These are phyloP conservation scores for Tuber microsphaerosporum DNA, from an alignment of 495 filamentous ascomycete genomes.

Conservation along the genomic window DNA sequence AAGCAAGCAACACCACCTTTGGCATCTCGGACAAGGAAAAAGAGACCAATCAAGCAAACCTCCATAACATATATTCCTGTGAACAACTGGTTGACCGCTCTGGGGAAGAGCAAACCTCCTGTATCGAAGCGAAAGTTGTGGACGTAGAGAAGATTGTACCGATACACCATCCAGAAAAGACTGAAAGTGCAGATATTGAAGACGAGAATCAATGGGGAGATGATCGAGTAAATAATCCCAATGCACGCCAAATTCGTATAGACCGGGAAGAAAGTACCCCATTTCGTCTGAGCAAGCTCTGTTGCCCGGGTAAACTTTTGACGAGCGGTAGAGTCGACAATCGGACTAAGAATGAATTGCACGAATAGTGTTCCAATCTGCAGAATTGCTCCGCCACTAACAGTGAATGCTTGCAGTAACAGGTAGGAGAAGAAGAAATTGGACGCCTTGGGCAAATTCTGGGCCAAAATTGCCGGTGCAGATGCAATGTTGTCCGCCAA, in stretches of 20 bases:
- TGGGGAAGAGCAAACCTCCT: slow-evolving; percentile 85
- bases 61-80: slow-evolving; percentile 94
- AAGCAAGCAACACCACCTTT: slow-evolving; percentile 56
- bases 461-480: slow-evolving; percentile 67
- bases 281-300: slow-evolving; percentile 66
- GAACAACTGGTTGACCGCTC: slow-evolving; percentile 92
- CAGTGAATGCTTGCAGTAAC: slow-evolving; percentile 84
- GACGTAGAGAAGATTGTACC: slow-evolving; percentile 94
- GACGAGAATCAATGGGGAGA: slow-evolving; percentile 81
- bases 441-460: slow-evolving; percentile 76
- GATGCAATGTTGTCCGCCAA: slow-evolving; percentile 52
- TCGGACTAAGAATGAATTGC: slow-evolving; percentile 71
- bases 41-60: slow-evolving; percentile 78
- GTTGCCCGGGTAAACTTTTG: slow-evolving; percentile 84
- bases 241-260: slow-evolving; percentile 96
- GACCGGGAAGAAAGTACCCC: slow-evolving; percentile 91
- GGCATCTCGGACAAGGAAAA: slow-evolving; percentile 71
- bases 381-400: slow-evolving; percentile 82
- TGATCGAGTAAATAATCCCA: slow-evolving; percentile 82
- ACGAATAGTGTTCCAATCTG: slow-evolving; percentile 69
- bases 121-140: slow-evolving; percentile 87
- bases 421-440: slow-evolving; percentile 99
- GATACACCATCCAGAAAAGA: slow-evolving; percentile 91
- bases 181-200: slow-evolving; percentile 93
- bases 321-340: slow-evolving; percentile 79